Evolutionary conservation across 2,329 filamentous ascomycete species (phyloP), one percentile per base, ranked within the genome.

Genomic region (Onygenales sp.): DNA sequence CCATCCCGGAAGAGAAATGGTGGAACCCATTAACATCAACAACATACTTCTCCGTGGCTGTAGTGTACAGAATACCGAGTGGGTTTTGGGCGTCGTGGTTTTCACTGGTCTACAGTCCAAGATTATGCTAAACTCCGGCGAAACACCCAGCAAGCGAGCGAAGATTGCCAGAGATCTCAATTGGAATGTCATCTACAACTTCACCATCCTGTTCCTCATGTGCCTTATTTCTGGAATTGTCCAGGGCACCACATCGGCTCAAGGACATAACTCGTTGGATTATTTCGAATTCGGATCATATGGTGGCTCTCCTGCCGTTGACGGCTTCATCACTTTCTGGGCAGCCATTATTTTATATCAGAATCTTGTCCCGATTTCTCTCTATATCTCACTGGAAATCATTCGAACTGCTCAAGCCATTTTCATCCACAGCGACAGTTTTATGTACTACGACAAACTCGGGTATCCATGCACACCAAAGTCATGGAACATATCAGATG

Each of bases 401-500:
- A 88, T 98, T 54, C 86, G 92, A 59, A 93, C 91, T 0, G 78
- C 89, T 9, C 93, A 98, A 71, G 93, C 92, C 3, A 83, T 95
- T 66, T 98, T 98, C 77, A 98, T 98, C 65, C 96, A 95, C 75
- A 95, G 86, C 72, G 93, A 98, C 65, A 81, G 88, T 4, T 83
- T 86, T 66, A 98, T 98, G 94, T 98, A 97, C 72, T 95, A 98
- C 73, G 93, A 93, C 54, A 84, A 83, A 63, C 83, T 96, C 59
- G 90, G 95, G 64, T 91, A 95, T 65, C 90, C 92, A 2, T 98
- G 94, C 66, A 89, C 95, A 9, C 93, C 94, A 5, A 97, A 97
- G 66, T 90, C 91, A 0, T 98, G 93, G 93, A 98, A 97, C 67
- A 97, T 98, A 50, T 97, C 92, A 0, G 93, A 98, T 66, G 94